Base-by-base conservation (phyloP, 352 stramenopile species). In the Phytophthora capsici region DNA sequence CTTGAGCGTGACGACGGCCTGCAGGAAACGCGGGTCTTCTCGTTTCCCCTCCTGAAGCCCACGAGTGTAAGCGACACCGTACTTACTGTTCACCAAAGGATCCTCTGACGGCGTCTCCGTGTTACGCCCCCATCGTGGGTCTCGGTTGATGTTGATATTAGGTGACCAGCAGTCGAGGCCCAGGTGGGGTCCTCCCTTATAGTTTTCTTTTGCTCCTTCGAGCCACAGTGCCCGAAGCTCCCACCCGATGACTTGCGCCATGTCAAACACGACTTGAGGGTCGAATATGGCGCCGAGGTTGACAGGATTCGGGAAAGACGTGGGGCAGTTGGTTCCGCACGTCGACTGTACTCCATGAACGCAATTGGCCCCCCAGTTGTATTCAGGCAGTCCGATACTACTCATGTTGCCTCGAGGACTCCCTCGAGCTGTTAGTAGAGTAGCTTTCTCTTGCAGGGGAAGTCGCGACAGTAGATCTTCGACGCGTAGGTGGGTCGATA, bases 141-240 rank as follows among this genome's bases (percentile, higher is more conserved):
- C 93, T 55, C 93, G 80, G 47, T 96, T 94, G 63, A 98, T 91
- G 70, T 98, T 98, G 48, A 98, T 93, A 59, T 98, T 98, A 17
- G 95, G 95, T 34, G 85, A 93, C 85, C 89, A 98, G 69, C 86
- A 98, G 41, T 94, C 96, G 44, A 98, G 70, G 1, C 92, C 93
- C 16, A 90, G 60, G 46, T 95, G 83, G 69, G 63, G 76, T 16
- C 80, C 82, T 0, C 44, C 46, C 2, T 55, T 53, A 63, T 89
- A 88, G 57, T 91, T 90, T 38, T 91, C 83, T 1, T 75, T 62
- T 1, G 80, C 83, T 8, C 78, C 83, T 53, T 90, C 83, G 19
- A 90, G 77, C 83, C 83, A 90, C 22, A 91, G 57, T 17, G 80
- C 83, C 9, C 83, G 83, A 30, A 91, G 70, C 56, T 91, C 82